phyloP scores from a whole-genome alignment of 306 rosid genomes.

The Fagus crenata region DNA sequence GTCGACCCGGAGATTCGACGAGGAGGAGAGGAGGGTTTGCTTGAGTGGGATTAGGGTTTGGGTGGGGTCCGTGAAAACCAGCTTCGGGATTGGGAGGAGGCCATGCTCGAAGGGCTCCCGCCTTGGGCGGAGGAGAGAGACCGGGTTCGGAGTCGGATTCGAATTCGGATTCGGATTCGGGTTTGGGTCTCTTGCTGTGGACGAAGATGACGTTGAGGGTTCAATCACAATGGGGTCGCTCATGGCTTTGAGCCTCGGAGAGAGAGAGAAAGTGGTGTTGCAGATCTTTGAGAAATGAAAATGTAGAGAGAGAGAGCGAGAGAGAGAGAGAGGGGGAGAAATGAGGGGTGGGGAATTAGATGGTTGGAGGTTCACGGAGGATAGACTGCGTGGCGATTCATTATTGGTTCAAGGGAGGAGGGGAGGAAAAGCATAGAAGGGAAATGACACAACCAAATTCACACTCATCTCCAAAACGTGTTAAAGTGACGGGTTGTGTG shows the following conservation, averaged over 20 bases:
- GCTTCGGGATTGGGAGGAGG: slow-evolving; percentile 77
- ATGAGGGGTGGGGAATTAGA: not conserved
- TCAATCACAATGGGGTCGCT: slow-evolving; percentile 50
- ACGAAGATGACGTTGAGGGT: slow-evolving; percentile 46
- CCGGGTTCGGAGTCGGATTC: not conserved
- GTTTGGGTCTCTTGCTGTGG: slow-evolving; percentile 46
- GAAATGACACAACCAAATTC: too few relatives aligned
- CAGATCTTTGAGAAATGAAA: slow-evolving; percentile 43
- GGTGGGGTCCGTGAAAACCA: slow-evolving; percentile 78
- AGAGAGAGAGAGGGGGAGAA: slow-evolving; percentile 19
- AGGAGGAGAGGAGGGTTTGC: slow-evolving; percentile 6
- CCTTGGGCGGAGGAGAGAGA: slow-evolving; percentile 63
- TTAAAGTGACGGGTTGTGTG: too few relatives aligned
- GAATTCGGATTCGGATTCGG: not conserved
- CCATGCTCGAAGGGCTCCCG: slow-evolving; percentile 94
- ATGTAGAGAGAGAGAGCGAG: not conserved
- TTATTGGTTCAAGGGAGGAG: not conserved
- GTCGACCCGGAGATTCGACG: slow-evolving; percentile 51
- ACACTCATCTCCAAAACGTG: too few relatives aligned
- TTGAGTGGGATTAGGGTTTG: slow-evolving; percentile 71
- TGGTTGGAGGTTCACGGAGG: slow-evolving; percentile 23
- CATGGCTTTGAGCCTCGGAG: slow-evolving; percentile 47
- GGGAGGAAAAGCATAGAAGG: too few relatives aligned
- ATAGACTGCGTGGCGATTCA: not conserved
- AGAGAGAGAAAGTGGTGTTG: slow-evolving; percentile 27